A percentile compares a stretch with the other conserved stretches of the same genome.
phyloP scores from a whole-genome alignment of 148 eudicot species.

The Vaccinium darrowii region DNA sequence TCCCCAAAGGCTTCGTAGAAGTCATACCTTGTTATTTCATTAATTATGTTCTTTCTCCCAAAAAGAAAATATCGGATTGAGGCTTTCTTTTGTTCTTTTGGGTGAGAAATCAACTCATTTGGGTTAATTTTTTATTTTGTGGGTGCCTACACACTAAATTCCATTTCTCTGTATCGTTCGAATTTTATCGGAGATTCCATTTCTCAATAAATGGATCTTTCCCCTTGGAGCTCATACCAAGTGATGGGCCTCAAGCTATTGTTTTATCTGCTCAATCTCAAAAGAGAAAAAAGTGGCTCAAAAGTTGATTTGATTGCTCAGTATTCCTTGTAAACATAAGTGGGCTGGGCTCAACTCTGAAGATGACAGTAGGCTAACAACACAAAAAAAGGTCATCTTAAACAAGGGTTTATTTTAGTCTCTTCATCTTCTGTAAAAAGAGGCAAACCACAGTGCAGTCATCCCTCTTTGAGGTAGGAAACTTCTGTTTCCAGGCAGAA shows the following conservation, averaged over 20 bases:
- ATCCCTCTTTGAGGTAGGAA: conserved; percentile 57
- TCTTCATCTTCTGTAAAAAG: conserved; percentile 39
- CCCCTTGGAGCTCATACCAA: background rate
- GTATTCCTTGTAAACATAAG: background rate
- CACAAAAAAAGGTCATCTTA: background rate
- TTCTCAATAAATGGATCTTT: background rate
- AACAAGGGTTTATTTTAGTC: conserved; percentile 9
- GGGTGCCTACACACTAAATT: background rate
- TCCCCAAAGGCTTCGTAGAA: too few relatives aligned
- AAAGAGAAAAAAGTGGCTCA: background rate
- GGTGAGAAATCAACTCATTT: background rate
- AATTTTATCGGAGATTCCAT: too few relatives aligned
- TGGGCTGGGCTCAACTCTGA: background rate
- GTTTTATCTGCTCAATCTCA: background rate
- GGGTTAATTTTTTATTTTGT: background rate
- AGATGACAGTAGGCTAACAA: background rate
- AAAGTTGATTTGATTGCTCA: background rate
- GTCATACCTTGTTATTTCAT: background rate
- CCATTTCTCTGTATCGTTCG: background rate
- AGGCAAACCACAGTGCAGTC: conserved; percentile 72
- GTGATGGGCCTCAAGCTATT: background rate
- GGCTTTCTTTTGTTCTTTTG: background rate
- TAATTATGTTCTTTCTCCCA: background rate
- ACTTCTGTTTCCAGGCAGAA: conserved; percentile 55
- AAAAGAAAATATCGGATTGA: background rate